Evolutionary conservation across 768 basidiomycete species (phyloP).

Genomic region (Podaxis sp.): DNA sequence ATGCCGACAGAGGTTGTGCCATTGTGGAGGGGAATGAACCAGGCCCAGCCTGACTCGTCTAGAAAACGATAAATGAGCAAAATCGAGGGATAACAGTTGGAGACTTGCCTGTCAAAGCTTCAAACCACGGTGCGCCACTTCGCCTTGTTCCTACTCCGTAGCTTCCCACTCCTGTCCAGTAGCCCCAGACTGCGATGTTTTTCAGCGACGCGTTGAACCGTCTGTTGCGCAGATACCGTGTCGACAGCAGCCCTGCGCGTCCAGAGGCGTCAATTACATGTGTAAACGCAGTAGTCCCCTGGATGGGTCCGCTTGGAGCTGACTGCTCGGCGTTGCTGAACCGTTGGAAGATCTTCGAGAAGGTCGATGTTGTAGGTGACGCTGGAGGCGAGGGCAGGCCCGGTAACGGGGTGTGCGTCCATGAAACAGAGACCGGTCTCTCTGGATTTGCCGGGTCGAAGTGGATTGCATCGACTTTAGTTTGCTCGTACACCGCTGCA

Average conservation of each 20-base stretch:
- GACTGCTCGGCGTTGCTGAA: conserved; percentile 17
- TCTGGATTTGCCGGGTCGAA: conserved; percentile 40
- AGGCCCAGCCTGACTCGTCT: conserved; percentile 74
- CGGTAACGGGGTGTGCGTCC: conserved; percentile 46
- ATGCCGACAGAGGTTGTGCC: conserved; percentile 63
- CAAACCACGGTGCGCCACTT: conserved; percentile 66
- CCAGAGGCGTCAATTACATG: conserved; percentile 76
- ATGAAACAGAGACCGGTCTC: conserved; percentile 53
- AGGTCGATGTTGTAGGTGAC: conserved; percentile 33
- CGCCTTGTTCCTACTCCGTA: conserved; percentile 52
- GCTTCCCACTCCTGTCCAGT: conserved; percentile 57
- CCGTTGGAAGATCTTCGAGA: conserved; percentile 20
- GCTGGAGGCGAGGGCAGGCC: conserved; percentile 40
- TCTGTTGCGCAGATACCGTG: conserved; percentile 67
- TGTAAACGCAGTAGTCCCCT: conserved; percentile 59
- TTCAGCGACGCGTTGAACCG: conserved; percentile 66
- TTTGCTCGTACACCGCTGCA: conserved; percentile 53
- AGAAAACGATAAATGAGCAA: conserved; percentile 8
- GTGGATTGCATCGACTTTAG: conserved; percentile 47
- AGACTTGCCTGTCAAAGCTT: conserved; percentile 62
- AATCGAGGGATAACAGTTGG: background rate
- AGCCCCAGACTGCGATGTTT: conserved; percentile 79
- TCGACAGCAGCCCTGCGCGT: conserved; percentile 69
- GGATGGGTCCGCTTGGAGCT: conserved; percentile 22
- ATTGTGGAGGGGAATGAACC: conserved; percentile 70